Evolutionary conservation across 2,329 filamentous ascomycete genomes (phyloP), one percentile per base, ranked within the genome.

Genomic region (Bipolaris gigantea): DNA sequence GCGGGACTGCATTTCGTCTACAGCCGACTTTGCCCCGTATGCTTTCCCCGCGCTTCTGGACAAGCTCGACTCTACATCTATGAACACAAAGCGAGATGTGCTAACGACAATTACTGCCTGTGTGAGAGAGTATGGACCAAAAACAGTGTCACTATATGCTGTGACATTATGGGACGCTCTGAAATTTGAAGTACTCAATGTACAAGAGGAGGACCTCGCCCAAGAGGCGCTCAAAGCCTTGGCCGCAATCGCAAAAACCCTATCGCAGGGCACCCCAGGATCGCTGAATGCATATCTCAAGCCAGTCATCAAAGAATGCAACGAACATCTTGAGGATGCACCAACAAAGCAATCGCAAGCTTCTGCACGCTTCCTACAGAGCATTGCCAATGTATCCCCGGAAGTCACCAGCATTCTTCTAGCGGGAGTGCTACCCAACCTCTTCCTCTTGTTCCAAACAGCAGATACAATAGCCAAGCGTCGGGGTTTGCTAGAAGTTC

Each of bases 21-120:
- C 82, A 0, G 76, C 79, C 3, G 78, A 81, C 41, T 87, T 89
- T 67, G 85, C 86, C n/a, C 84, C 85, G 1, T 83, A 86, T 63
- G 79, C 85, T 3, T 86, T 89, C 61, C 85, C 86, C n/a, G 81
- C 85, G 15, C 76, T 89, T 46, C 72, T 89, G 30, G 86, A 89
- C 63, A 88, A 88, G 66, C 77, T 89, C 32, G 86, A 89, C 64
- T 88, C 86, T 2, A 87, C 84, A 3, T 87, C 85, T 1, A 79
- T 83, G 57, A 88, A 86, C 68, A 87, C 87, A 16, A 89, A 89
- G 81, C 82, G 84, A 73, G 86, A 89, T 72, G 84, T 86, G 1
- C 74, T 89, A 5, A 83, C 85, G 65, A 79, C 85, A n/a, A 76
- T 89, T 42, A 78, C 79, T 36, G 81, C 84, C 2, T 87, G 84